Evolutionary conservation across 2,329 filamentous ascomycete species (phyloP).

Genomic region (Aspergillus texensis): DNA sequence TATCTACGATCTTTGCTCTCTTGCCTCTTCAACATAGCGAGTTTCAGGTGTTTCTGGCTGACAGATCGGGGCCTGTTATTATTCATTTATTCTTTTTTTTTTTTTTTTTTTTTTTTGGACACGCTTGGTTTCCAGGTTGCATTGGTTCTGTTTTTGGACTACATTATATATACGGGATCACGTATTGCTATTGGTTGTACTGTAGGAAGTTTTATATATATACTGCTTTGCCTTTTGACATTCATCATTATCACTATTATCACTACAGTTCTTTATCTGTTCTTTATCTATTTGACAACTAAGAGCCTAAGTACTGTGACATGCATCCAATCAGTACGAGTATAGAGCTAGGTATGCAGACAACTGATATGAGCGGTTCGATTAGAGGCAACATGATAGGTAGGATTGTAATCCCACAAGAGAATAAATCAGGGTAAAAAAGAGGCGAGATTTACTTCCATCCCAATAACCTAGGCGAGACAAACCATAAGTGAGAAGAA

Average conservation of each 20-base stretch:
- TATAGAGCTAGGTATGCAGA: not conserved
- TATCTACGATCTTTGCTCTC: slow-evolving; percentile 2
- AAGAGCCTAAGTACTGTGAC: not conserved
- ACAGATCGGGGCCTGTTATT: not conserved
- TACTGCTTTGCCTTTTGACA: not conserved
- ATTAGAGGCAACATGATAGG: not conserved
- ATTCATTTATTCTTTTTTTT: too few species aligned
- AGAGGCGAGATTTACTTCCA: not conserved
- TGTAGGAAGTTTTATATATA: not conserved
- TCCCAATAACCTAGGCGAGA: not conserved
- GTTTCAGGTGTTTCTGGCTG: slow-evolving; percentile 1
- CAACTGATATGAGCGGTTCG: not conserved
- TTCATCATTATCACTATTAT: not conserved
- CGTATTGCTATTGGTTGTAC: not conserved
- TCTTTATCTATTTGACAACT: not conserved
- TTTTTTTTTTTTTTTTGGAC: not conserved
- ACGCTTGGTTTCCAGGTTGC: not conserved
- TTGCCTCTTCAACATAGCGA: slow-evolving; percentile 1
- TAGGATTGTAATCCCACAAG: not conserved
- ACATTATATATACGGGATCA: not conserved
- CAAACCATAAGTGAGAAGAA: not conserved
- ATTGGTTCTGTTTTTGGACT: not conserved
- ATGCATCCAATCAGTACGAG: not conserved
- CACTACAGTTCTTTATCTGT: not conserved
- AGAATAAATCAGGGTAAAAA: not conserved